Evolutionary conservation across 805 yeast species (phyloP), one percentile per base, ranked within the genome.

Genomic region (Ogataea pignaliae): DNA sequence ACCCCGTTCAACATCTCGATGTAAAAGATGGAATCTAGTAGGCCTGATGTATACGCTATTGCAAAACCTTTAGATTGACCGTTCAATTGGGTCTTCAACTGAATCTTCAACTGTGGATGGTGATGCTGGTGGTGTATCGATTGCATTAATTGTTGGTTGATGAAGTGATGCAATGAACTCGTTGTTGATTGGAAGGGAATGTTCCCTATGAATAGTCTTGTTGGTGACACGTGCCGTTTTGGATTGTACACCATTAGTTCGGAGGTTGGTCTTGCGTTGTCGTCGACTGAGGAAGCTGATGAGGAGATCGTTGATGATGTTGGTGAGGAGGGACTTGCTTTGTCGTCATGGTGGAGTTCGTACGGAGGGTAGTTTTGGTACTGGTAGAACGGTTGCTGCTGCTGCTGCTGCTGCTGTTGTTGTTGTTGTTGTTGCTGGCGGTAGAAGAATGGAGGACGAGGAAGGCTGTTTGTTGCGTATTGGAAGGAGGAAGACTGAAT

Each of bases 61-160:
- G 88, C 88, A 65, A 79, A 83, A 2, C 89, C 88, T 53, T 79
- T 73, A 29, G 70, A 58, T 2, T 58, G 51, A 11, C 78, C 78
- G 36, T 64, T 65, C 3, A 53, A 50, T 43, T 70, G 74, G 45
- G 65, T 64, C 30, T 76, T 76, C 32, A 58, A 43, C 21, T 48
- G 47, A 29, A 57, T 42, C 26, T 36, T 33, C n/a, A 39, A 11
- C 14, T 36, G 41, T 2, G 34, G 14, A 21, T 21, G 26, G 26
- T 21, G 26, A 5, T 21, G 26, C 26, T 21, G 26, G 7, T 21
- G 26, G 7, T 21, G 26, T 5, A 7, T 7, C 26, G 7, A 21
- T 7, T 21, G 26, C 4, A 21, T 7, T 3, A 32, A 10, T 13
- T 43, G 40, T 13, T 50, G 41, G 46, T 47, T 55, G 36, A 55